Conservation (phyloP, 2,329 filamentous ascomycete species). For the Colletotrichum kahawae region DNA sequence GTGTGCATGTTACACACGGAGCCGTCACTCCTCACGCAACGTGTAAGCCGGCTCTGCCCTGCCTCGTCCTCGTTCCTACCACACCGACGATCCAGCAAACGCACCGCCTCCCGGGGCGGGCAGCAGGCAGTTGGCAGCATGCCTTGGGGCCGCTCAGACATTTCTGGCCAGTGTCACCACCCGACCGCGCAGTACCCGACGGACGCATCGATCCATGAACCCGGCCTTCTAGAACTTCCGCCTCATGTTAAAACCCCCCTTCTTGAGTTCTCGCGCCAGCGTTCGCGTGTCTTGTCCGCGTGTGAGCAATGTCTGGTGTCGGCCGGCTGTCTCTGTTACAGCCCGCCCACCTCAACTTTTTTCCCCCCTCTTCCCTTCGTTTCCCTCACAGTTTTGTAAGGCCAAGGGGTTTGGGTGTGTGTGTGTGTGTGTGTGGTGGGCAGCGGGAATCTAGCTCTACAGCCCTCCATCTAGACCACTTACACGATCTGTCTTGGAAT, state of each 20-base stretch:
- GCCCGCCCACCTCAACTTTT: background rate
- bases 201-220: background rate
- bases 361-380: background rate
- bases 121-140: background rate
- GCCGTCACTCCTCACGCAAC: background rate
- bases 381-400: background rate
- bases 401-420: background rate
- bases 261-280: background rate
- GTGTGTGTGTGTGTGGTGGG: background rate
- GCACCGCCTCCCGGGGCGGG: background rate
- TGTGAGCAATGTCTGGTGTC: background rate
- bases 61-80: background rate
- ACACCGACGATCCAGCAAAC: background rate
- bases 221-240: conserved; percentile 1
- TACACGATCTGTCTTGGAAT: background rate
- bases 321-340: background rate
- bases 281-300: background rate
- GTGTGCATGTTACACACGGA: background rate
- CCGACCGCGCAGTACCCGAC: background rate
- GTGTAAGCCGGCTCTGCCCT: background rate
- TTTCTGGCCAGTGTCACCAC: background rate
- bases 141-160: background rate
- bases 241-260: background rate
- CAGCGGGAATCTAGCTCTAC: background rate
- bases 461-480: background rate